Evolutionary conservation across 139 green algal genomes (phyloP).

Genomic region (Ettlia oleoabundans): DNA sequence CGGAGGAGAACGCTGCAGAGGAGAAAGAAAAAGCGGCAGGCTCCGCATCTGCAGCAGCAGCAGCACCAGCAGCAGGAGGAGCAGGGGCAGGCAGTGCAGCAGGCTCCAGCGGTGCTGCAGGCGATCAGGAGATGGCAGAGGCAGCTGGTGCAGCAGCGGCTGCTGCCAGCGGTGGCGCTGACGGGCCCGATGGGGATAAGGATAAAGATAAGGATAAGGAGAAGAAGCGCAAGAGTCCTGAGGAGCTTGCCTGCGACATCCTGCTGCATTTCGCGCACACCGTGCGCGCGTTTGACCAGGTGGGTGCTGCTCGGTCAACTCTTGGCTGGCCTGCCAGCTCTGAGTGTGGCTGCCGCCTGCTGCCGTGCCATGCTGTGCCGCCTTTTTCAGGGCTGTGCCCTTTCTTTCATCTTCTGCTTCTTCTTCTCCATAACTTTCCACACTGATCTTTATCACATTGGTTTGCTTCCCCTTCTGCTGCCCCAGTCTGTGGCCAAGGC

Average conservation of each 20-base stretch:
- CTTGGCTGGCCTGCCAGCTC: background rate
- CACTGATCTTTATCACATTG: background rate
- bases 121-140: background rate
- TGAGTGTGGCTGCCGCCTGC: background rate
- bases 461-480: background rate
- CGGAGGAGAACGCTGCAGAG: constrained; percentile 28
- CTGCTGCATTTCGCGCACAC: constrained; percentile 74
- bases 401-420: too few species aligned
- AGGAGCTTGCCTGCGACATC: constrained; percentile 78
- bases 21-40: constrained; percentile 15
- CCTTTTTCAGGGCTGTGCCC: too few species aligned
- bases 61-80: too few species aligned
- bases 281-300: constrained; percentile 73
- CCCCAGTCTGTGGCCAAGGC: constrained; percentile 73
- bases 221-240: constrained; percentile 56
- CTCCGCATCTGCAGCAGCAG: background rate
- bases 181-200: background rate
- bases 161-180: background rate
- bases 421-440: background rate
- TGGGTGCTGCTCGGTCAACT: background rate
- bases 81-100: too few species aligned
- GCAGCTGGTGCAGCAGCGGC: background rate
- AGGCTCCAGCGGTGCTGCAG: too few species aligned
- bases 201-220: constrained; percentile 2
- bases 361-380: too few species aligned